phyloP scores from a whole-genome alignment of 2,329 filamentous ascomycete genomes.

The Coleophoma crateriformis region DNA sequence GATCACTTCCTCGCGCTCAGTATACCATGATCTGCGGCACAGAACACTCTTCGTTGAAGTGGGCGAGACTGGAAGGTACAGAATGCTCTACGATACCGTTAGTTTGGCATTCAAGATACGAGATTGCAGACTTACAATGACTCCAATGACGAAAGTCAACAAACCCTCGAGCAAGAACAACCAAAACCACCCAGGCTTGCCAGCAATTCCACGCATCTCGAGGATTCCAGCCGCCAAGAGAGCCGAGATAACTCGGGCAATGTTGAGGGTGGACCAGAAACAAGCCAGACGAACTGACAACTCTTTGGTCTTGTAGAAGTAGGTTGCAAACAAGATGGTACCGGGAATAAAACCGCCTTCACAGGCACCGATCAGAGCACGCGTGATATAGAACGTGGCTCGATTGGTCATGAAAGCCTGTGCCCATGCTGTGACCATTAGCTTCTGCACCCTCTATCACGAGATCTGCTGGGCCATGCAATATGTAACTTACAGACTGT shows the following conservation, averaged over 20 bases:
- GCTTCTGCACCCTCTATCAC: too few species aligned
- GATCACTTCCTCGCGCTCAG: slow-evolving; percentile 61
- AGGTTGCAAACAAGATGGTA: slow-evolving; percentile 60
- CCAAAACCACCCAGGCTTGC: slow-evolving; percentile 50
- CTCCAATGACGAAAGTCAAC: slow-evolving; percentile 43
- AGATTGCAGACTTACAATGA: slow-evolving; percentile 24
- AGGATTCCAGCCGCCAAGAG: slow-evolving; percentile 40
- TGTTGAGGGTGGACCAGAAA: slow-evolving; percentile 56
- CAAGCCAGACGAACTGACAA: slow-evolving; percentile 60
- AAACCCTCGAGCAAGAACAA: slow-evolving; percentile 38
- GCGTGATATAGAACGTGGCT: slow-evolving; percentile 42
- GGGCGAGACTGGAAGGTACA: slow-evolving; percentile 59
- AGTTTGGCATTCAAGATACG: not conserved
- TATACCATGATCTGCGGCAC: slow-evolving; percentile 61
- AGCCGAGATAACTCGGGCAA: slow-evolving; percentile 39
- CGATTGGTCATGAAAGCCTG: slow-evolving; percentile 46
- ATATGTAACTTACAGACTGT: slow-evolving; percentile 32
- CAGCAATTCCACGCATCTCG: slow-evolving; percentile 41
- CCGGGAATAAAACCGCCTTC: slow-evolving; percentile 55
- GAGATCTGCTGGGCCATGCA: too few species aligned
- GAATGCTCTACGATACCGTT: slow-evolving; percentile 31
- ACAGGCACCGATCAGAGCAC: slow-evolving; percentile 46
- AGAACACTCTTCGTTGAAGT: slow-evolving; percentile 58
- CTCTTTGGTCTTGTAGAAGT: slow-evolving; percentile 67
- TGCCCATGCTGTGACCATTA: slow-evolving; percentile 33